Evolutionary conservation across 2,329 filamentous ascomycete genomes (phyloP).

Genomic region (Elsinoe arachidis): DNA sequence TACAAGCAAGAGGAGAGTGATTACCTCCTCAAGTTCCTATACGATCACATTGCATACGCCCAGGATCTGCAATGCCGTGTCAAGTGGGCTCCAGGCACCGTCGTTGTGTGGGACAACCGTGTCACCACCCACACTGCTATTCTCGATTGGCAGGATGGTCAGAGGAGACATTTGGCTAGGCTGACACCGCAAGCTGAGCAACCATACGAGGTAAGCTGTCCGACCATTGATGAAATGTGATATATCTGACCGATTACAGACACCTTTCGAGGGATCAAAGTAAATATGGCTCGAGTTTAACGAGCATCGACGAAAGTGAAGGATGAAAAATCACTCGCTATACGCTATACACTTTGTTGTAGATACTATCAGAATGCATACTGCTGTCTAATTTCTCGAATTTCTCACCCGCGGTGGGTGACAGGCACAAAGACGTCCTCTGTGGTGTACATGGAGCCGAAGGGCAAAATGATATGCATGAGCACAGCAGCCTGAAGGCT

Average conservation of each 20-base stretch:
- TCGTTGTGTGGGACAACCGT: slow-evolving; percentile 81
- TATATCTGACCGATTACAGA: slow-evolving; percentile 30
- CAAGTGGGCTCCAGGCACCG: slow-evolving; percentile 70
- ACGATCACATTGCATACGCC: slow-evolving; percentile 62
- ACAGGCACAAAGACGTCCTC: too few species aligned
- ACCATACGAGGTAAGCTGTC: slow-evolving; percentile 48
- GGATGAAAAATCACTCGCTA: slow-evolving; percentile 1
- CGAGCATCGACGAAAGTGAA: background rate
- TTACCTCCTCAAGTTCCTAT: slow-evolving; percentile 65
- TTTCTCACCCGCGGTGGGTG: too few species aligned
- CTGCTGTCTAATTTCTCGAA: too few species aligned
- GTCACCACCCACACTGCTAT: slow-evolving; percentile 68
- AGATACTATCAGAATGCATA: background rate
- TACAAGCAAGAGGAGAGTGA: slow-evolving; percentile 84
- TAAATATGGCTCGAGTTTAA: background rate
- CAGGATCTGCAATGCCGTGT: slow-evolving; percentile 66
- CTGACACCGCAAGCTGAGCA: slow-evolving; percentile 76
- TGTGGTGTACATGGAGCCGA: too few species aligned
- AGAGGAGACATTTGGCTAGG: slow-evolving; percentile 68
- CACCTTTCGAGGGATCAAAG: slow-evolving; percentile 31
- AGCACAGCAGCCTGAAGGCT: too few species aligned
- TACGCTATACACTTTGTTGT: background rate
- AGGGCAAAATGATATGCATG: too few species aligned
- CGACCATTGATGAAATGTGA: background rate
- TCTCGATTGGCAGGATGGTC: slow-evolving; percentile 72